Base-by-base conservation (phyloP, 768 basidiomycete species). In the Agaricus subrufescens region DNA sequence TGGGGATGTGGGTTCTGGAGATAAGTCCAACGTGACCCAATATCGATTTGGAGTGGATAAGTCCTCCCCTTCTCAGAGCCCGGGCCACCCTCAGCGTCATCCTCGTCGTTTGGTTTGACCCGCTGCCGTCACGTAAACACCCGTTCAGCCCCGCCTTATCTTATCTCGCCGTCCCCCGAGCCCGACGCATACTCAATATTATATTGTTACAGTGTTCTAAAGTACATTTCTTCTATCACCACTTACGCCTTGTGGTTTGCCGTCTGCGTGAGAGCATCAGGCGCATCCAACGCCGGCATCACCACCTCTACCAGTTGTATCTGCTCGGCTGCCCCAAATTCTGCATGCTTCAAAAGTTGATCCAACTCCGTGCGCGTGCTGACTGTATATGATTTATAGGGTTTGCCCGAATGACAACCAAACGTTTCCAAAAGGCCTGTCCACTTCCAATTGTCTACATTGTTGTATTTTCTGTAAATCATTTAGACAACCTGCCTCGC, bases 391-490 rank as follows among this genome's bases (percentile, higher is more conserved):
- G 87, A 87, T 63, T 74, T 75, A 44, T 80, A 79, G 19, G 73
- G 66, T 27, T 73, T 73, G 51, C 78, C 78, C 30, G 81, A 69
- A 38, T 74, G 57, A 60, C 83, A 84, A 44, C 82, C 83, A 42
- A 90, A 72, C 29, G 80, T 77, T 31, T 75, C 75, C n/a, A 90
- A 73, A 31, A 91, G 74, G 54, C 73, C 72, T 2, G 84, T 78
- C 83, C 84, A 90, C 63, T 83, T 80, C 89, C 94, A 97, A 63
- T 86, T 73, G 27, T 79, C 75, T 61, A 98, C 87, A 65, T 97
- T 86, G 67, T 96, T 96, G 71, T 97, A 95, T 66, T 85, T 82
- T 54, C 89, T 85, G 61, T 43, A 56, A 45, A 59, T 30, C 40
- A 50, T 29, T 30, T 27, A 27, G 25, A 57, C 37, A 25, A 25